Percentiles rank a stretch among this genome's conserved stretches.
These are phyloP conservation scores for Reutealis trisperma DNA, from an alignment of 345 rosid genomes.

Conservation along the genomic window DNA sequence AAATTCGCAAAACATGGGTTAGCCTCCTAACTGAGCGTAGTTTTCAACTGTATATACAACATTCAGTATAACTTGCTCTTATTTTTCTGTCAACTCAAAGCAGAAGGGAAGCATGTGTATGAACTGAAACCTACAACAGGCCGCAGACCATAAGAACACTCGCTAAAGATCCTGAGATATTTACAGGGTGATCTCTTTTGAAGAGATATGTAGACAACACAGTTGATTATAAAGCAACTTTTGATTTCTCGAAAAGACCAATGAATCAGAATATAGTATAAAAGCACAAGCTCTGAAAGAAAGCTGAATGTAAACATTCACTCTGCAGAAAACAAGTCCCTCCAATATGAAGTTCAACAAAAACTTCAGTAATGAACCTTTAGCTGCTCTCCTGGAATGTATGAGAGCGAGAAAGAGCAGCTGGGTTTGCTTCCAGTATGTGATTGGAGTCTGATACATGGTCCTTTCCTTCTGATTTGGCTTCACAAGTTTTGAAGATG, in stretches of 20 bases:
- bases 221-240: conserved; percentile 4
- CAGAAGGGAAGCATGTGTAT: conserved; percentile 9
- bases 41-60: conserved; percentile 11
- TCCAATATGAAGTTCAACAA: neutral
- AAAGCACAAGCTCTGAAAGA: neutral
- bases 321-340: neutral
- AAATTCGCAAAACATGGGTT: conserved; percentile 18
- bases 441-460: conserved; percentile 33
- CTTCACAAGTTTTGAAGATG: conserved; percentile 37
- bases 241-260: conserved; percentile 7
- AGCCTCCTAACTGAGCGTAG: conserved; percentile 4
- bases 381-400: conserved; percentile 64
- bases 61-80: conserved; percentile 11
- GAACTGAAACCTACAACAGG: conserved; percentile 24
- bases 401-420: conserved; percentile 60
- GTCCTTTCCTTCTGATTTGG: conserved; percentile 33
- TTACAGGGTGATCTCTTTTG: conserved; percentile 29
- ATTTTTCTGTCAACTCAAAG: conserved; percentile 20
- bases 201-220: neutral
- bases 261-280: neutral
- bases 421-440: conserved; percentile 64
- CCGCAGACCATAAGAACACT: conserved; percentile 20
- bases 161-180: conserved; percentile 31
- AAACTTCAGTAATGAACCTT: conserved; percentile 8
- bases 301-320: neutral